phyloP scores from a whole-genome alignment of 306 rosid species.

The Malus sieversii region DNA sequence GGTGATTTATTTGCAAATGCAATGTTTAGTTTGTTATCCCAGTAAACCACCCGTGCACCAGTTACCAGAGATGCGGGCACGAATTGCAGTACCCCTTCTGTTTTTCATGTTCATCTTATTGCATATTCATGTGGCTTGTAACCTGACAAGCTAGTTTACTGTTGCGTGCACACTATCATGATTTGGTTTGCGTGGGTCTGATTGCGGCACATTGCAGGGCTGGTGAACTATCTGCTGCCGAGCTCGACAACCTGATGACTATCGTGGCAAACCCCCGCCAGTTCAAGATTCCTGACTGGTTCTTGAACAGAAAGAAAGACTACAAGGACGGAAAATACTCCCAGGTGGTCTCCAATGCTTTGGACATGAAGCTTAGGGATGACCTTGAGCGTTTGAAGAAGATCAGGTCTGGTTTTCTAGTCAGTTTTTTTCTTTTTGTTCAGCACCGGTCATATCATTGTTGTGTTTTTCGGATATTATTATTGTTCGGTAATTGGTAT shows the following conservation, averaged over 20 bases:
- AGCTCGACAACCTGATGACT: slow-evolving; percentile 55
- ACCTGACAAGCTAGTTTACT: background rate
- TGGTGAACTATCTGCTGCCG: slow-evolving; percentile 55
- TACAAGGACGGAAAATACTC: slow-evolving; percentile 71
- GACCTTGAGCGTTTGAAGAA: slow-evolving; percentile 86
- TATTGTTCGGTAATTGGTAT: background rate
- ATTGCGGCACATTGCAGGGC: slow-evolving; percentile 33
- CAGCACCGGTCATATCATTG: background rate
- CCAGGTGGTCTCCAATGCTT: slow-evolving; percentile 63
- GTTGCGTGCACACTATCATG: background rate
- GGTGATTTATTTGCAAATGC: background rate
- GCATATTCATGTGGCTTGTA: background rate
- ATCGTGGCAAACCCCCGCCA: slow-evolving; percentile 59
- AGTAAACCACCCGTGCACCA: background rate
- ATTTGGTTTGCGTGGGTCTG: background rate
- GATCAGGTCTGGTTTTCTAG: slow-evolving; percentile 46
- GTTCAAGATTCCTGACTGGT: slow-evolving; percentile 78
- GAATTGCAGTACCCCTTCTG: background rate
- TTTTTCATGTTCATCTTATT: background rate
- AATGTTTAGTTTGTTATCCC: background rate
- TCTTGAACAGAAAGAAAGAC: slow-evolving; percentile 70
- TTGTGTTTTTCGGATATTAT: background rate
- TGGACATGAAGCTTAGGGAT: slow-evolving; percentile 86
- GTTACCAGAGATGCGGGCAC: background rate
- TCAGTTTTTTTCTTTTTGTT: too few relatives aligned